phyloP scores from a whole-genome alignment of 176 grass and related monocot genomes.

The Carex pumila region DNA sequence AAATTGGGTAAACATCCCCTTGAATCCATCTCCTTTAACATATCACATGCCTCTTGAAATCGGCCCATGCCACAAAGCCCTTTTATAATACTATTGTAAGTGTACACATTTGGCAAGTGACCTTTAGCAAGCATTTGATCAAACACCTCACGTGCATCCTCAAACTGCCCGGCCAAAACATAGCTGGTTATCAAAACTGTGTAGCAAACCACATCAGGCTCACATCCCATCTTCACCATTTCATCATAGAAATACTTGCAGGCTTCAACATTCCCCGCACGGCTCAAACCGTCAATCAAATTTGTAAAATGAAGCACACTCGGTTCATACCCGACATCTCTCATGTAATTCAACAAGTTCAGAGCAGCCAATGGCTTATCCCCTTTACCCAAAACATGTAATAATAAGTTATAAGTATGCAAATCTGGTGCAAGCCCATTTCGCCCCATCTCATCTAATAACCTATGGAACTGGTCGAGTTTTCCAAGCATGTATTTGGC shows the following conservation, averaged over 20 bases:
- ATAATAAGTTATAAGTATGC: constrained; percentile 80
- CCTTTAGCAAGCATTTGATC: constrained; percentile 74
- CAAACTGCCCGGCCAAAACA: constrained; percentile 67
- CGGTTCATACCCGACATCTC: constrained; percentile 57
- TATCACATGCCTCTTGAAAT: constrained; percentile 79
- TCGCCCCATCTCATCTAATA: constrained; percentile 84
- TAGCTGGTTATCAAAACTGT: constrained; percentile 79
- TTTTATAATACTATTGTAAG: constrained; percentile 73
- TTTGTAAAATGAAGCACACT: constrained; percentile 96
- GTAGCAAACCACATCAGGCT: constrained; percentile 88
- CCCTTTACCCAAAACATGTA: constrained; percentile 90
- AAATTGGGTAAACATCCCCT: constrained; percentile 86
- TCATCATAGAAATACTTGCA: constrained; percentile 92
- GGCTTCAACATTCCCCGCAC: constrained; percentile 81
- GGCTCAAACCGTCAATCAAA: constrained; percentile 89
- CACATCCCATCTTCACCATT: constrained; percentile 83
- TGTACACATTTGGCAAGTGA: constrained; percentile 88
- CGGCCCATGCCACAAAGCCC: constrained; percentile 60
- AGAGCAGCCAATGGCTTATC: constrained; percentile 87
- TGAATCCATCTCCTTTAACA: constrained; percentile 78
- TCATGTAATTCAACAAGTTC: constrained; percentile 93
- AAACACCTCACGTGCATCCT: constrained; percentile 56
- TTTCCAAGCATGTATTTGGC: constrained; percentile 92
- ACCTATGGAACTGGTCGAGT: constrained; percentile 67
- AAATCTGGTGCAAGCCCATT: constrained; percentile 65